These are phyloP conservation scores for Sclerotinia nivalis DNA, from an alignment of 2,329 filamentous ascomycete species.

Conservation along the genomic window DNA sequence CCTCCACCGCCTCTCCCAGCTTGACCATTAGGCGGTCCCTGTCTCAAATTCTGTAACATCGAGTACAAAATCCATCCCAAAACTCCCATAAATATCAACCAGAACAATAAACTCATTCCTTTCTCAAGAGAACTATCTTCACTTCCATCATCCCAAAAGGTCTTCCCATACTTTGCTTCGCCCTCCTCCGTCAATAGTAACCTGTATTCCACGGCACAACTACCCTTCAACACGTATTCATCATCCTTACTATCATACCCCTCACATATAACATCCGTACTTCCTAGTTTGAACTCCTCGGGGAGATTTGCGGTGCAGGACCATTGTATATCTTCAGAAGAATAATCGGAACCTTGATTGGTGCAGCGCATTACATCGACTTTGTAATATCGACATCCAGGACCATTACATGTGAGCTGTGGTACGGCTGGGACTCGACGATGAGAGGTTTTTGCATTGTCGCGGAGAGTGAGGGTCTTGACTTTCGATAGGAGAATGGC, in stretches of 20 bases:
- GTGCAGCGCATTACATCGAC: constrained; percentile 86
- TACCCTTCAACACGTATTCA: constrained; percentile 84
- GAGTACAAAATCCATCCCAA: constrained; percentile 62
- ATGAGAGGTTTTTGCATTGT: constrained; percentile 66
- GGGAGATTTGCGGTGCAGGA: constrained; percentile 70
- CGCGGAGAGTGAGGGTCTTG: constrained; percentile 74
- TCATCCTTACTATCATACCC: constrained; percentile 78
- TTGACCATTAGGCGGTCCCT: constrained; percentile 40
- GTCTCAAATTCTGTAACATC: constrained; percentile 44
- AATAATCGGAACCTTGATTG: constrained; percentile 81
- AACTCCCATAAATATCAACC: constrained; percentile 60
- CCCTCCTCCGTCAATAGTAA: constrained; percentile 76
- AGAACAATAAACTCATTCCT: constrained; percentile 52
- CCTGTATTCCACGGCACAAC: constrained; percentile 89
- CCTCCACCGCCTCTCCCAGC: constrained; percentile 40
- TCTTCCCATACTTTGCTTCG: constrained; percentile 62
- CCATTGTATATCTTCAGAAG: constrained; percentile 83
- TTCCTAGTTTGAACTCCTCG: constrained; percentile 67
- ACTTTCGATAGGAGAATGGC: constrained; percentile 66
- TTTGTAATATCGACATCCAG: constrained; percentile 55
- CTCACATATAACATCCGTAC: constrained; percentile 90
- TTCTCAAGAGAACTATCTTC: constrained; percentile 12
- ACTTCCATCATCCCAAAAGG: constrained; percentile 18
- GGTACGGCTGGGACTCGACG: constrained; percentile 76
- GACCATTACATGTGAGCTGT: constrained; percentile 73